Base-by-base conservation (phyloP, 257 asterid species). In the Verbena officinalis region DNA sequence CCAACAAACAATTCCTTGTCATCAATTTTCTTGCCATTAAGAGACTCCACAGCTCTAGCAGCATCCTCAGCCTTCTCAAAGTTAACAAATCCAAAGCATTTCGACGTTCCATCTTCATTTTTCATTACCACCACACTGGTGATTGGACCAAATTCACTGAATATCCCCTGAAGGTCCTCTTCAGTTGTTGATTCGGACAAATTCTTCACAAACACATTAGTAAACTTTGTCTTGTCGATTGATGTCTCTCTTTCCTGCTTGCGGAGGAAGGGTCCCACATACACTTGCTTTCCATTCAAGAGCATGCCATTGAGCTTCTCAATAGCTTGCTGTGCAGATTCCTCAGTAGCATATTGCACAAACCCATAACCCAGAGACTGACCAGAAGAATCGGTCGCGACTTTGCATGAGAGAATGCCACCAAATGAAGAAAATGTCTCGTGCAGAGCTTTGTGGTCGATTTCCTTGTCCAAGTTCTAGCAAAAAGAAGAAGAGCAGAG, bases 21-120 rank as follows among this genome's bases (percentile, higher is more conserved):
- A 73, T 92, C 96, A 50, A 89, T 36, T 40, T 70, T 81, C 50
- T 82, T 52, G 23, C 97, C 97, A 76, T 89, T 85, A 10, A 92
- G 84, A 64, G 89, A 79, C 16, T 92, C 97, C 68, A 92, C 96
- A 40, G 98, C 75, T 72, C 79, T 85, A 46, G 91, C 90, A 54
- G 98, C 98, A 83, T 87, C 98, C 38, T 85, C 98, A 24, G 90
- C 76, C 72, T 80, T 78, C 78, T 92, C 97, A 73, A 92, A 92
- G 78, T 92, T 92, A 5, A 92, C 85, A 71, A 92, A 92, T 17
- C 98, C 98, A 78, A 92, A 92, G 78, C 96, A 79, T 67, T 76
- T 87, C 9, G 98, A 87, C 3, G 84, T 80, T 51, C 98, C 97
- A 70, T 89, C 93, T 59, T 79, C 96, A 68, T 89, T 86, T 75